Evolutionary conservation across 345 rosid genomes (phyloP), one percentile per base, ranked within the genome.

Genomic region (Bretschneidera sinensis): DNA sequence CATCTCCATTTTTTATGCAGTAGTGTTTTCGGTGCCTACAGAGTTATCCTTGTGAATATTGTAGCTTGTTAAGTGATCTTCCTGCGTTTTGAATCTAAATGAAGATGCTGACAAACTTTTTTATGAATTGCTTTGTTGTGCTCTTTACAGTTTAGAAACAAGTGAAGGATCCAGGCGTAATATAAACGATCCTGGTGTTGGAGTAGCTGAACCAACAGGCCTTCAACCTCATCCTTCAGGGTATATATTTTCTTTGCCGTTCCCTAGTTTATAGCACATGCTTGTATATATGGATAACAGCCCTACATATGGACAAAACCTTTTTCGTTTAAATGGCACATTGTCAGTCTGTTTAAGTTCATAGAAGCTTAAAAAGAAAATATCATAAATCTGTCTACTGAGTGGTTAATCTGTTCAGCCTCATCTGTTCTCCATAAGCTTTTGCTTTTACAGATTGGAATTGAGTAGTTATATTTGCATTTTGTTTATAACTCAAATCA

Each of bases 211-310:
- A 49, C 86, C 65, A 21, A 31, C 19, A 48, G 78, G 76, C 25
- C 81, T 87, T 61, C 89, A 67, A 61, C 47, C 54, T 66, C 80
- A 78, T 68, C 91, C 84, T 43, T 73, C 85, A 43, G 81, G 96
- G 98, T 88, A 76, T 60, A 23, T 31, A 31, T 57, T 35, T 47
- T 31, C 19, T 48, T 76, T 6, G 54, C 34, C 20, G 34, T 57
- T 54, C 55, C 7, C 43, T 13, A 60, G 3, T 20, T 39, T 58
- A 25, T 22, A 39, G 45, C 9, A 39, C 16, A 39, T 39, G 10
- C 10, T 39, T 39, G 15, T 39, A 5, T 39, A 13, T 39, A 2
- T 28, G 33, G 16, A 39, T 14, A 14, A 7, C 9, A 1, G 45
- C 1, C 16, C 45, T 39, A 5, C 16, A 39, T 39, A 39, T 39